phyloP scores from a whole-genome alignment of 805 yeast genomes.

The Priceomyces haplophilus region DNA sequence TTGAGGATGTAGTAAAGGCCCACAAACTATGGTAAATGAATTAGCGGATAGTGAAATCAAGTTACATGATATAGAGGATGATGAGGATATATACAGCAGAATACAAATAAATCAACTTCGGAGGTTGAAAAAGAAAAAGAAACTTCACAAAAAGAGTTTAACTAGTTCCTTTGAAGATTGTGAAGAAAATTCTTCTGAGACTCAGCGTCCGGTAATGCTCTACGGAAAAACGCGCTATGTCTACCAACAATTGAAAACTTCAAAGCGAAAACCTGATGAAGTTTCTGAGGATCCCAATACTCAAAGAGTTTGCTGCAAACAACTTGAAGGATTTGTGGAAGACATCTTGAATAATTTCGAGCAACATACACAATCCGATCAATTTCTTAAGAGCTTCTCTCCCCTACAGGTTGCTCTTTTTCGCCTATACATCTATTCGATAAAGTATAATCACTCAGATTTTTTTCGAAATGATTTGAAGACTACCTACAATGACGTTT shows the following conservation, averaged over 20 bases:
- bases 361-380: neutral
- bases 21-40: neutral
- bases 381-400: neutral
- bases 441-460: slow-evolving; percentile 11
- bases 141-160: neutral
- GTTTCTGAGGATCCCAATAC: neutral
- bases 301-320: neutral
- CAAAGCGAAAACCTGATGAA: neutral
- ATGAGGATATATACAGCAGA: slow-evolving; percentile 15
- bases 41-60: neutral
- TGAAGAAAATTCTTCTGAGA: too few relatives aligned
- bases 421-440: slow-evolving; percentile 7
- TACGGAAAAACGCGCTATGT: slow-evolving; percentile 8
- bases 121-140: slow-evolving; percentile 6
- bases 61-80: slow-evolving; percentile 10
- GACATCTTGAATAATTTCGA: slow-evolving; percentile 2
- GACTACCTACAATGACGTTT: neutral
- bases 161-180: neutral
- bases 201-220: too few relatives aligned
- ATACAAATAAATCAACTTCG: slow-evolving; percentile 7
- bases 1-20: neutral
- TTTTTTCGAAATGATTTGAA: slow-evolving; percentile 2
- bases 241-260: slow-evolving; percentile 4
- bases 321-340: neutral
- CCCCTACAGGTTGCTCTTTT: slow-evolving; percentile 2